These are phyloP conservation scores for Camellia japonica DNA, from an alignment of 148 eudicot genomes.

Conservation along the genomic window DNA sequence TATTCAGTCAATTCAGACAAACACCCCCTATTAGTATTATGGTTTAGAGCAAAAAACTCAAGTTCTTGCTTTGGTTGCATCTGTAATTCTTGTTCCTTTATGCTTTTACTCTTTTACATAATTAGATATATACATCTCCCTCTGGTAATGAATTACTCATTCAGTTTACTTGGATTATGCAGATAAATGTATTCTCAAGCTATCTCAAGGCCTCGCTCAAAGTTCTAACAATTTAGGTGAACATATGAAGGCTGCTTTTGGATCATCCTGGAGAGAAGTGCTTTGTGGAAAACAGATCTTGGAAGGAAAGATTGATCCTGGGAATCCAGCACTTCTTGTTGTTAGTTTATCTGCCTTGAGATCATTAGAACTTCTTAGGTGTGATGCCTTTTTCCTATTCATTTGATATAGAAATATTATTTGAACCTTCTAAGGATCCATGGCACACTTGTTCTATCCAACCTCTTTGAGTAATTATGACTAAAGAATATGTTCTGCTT, in stretches of 20 bases:
- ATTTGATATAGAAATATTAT: background rate
- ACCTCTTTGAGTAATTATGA: slow-evolving; percentile 8
- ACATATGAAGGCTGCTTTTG: slow-evolving; percentile 67
- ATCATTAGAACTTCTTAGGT: slow-evolving; percentile 89
- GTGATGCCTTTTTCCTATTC: slow-evolving; percentile 15
- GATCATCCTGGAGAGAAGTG: slow-evolving; percentile 66
- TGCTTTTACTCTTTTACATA: background rate
- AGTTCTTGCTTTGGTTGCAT: background rate
- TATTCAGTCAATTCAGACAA: too few species aligned
- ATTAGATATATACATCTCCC: background rate
- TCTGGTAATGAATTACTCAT: background rate
- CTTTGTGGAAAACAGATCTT: slow-evolving; percentile 58
- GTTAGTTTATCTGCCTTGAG: slow-evolving; percentile 78
- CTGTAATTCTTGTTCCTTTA: background rate
- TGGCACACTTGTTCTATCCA: background rate
- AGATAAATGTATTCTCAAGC: slow-evolving; percentile 61
- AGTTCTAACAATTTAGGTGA: slow-evolving; percentile 48
- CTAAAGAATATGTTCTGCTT: slow-evolving; percentile 1
- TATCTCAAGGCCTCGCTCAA: slow-evolving; percentile 45
- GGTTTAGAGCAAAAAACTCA: background rate
- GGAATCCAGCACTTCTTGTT: slow-evolving; percentile 76
- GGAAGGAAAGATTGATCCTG: slow-evolving; percentile 74
- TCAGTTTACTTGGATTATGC: slow-evolving; percentile 23
- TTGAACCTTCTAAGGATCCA: background rate
- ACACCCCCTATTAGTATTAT: background rate